A percentile compares a stretch with the other conserved stretches of the same genome.
Conservation (phyloP, 805 yeast genomes). For the Diddensiella caesifluorescens region DNA sequence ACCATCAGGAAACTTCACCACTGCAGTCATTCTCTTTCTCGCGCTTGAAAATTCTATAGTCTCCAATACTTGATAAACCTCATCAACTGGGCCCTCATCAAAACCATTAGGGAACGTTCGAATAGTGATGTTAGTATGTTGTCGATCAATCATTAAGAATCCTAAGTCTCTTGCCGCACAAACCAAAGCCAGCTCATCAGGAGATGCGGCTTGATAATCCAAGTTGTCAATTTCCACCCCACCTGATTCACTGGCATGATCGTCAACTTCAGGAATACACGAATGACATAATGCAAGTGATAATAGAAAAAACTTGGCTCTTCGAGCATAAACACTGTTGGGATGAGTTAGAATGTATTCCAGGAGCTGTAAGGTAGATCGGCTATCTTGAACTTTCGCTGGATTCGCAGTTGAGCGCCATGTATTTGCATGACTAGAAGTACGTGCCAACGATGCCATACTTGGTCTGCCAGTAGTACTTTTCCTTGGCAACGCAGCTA, state of each 20-base stretch:
- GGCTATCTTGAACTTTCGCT: constrained; percentile 36
- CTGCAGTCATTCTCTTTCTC: constrained; percentile 91
- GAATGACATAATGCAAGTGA: constrained; percentile 85
- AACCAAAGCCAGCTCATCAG: constrained; percentile 91
- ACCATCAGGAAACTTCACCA: constrained; percentile 70
- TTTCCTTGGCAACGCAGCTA: constrained; percentile 25
- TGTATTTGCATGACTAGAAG: constrained; percentile 11
- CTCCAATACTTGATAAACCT: constrained; percentile 70
- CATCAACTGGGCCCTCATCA: constrained; percentile 55
- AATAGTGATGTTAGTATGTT: constrained; percentile 53
- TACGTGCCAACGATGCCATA: constrained; percentile 41
- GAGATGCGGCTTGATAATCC: constrained; percentile 89
- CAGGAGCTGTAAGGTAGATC: constrained; percentile 62
- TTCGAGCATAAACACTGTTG: constrained; percentile 57
- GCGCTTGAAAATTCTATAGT: constrained; percentile 79
- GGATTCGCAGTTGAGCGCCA: constrained; percentile 53
- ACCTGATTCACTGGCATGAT: constrained; percentile 24
- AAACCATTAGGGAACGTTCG: constrained; percentile 83
- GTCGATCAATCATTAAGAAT: constrained; percentile 68
- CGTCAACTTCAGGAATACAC: constrained; percentile 57
- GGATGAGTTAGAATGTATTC: constrained; percentile 70
- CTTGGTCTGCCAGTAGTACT: constrained; percentile 47
- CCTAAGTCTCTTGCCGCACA: constrained; percentile 96
- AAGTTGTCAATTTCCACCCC: constrained; percentile 48
- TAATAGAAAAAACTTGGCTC: constrained; percentile 73